These are phyloP conservation scores for Acacia crassicarpa DNA, from an alignment of 306 rosid genomes.

Conservation along the genomic window DNA sequence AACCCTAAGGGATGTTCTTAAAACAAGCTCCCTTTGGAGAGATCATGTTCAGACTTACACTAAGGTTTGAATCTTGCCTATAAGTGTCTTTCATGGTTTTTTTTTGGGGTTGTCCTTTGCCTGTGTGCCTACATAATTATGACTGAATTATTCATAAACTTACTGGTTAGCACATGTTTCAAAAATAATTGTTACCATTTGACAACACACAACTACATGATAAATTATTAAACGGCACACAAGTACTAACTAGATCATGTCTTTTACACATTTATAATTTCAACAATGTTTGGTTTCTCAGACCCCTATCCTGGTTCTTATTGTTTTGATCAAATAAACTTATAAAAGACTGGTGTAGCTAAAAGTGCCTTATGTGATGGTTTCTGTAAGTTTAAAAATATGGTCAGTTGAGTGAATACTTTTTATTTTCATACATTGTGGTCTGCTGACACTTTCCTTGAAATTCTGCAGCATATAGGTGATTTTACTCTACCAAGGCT, in stretches of 20 bases:
- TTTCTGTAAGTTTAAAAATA: constrained; percentile 1
- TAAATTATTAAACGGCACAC: not conserved
- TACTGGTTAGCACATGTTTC: not conserved
- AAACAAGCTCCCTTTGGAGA: constrained; percentile 99
- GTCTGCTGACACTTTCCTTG: constrained; percentile 28
- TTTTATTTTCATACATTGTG: not conserved
- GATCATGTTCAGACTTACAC: constrained; percentile 97
- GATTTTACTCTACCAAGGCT: constrained; percentile 94
- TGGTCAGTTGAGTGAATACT: not conserved
- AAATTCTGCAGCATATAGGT: constrained; percentile 85
- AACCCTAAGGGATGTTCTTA: constrained; percentile 90
- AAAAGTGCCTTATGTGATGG: constrained; percentile 20
- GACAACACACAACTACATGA: not conserved
- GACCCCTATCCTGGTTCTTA: not conserved
- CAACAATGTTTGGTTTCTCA: not conserved
- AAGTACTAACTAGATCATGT: not conserved
- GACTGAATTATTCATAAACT: not conserved
- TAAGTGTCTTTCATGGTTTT: not conserved
- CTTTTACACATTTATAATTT: not conserved
- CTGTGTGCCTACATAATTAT: not conserved
- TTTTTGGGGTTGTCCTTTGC: not conserved
- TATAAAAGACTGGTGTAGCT: not conserved
- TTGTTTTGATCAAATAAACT: not conserved
- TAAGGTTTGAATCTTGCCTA: constrained; percentile 57
- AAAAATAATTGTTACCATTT: not conserved